These are phyloP conservation scores for Graphilbum sp. DNA, from an alignment of 2,329 filamentous ascomycete genomes.

Conservation along the genomic window DNA sequence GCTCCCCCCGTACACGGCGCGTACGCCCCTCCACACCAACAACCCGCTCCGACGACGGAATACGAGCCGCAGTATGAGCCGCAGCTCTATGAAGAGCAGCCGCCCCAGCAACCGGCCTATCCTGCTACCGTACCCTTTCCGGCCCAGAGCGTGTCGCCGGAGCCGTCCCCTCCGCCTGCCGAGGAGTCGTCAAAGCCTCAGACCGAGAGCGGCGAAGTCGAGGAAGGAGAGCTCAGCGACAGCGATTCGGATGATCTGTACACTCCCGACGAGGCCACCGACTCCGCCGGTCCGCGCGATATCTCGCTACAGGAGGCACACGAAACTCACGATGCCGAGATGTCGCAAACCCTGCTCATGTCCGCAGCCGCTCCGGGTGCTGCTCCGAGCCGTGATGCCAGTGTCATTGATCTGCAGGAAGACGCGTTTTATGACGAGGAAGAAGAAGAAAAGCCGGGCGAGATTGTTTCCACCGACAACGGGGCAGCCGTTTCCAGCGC, in stretches of 20 bases:
- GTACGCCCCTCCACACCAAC: background rate
- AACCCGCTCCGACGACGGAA: background rate
- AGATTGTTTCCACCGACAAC: conserved; percentile 4
- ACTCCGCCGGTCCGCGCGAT: background rate
- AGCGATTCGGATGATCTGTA: conserved; percentile 41
- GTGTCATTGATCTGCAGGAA: conserved; percentile 9
- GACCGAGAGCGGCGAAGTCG: conserved; percentile 17
- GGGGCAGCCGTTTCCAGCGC: conserved; percentile 2
- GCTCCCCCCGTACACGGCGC: too few relatives aligned
- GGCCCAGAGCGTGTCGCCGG: background rate
- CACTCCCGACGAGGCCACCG: background rate
- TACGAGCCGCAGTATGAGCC: background rate
- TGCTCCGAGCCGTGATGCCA: conserved; percentile 8
- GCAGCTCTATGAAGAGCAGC: background rate
- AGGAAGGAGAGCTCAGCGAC: conserved; percentile 69
- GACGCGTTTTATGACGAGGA: conserved; percentile 10
- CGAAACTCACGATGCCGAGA: background rate
- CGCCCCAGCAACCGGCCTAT: background rate
- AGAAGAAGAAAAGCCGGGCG: conserved; percentile 6
- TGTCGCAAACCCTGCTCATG: conserved; percentile 1
- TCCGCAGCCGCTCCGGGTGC: background rate
- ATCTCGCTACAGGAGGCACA: background rate
- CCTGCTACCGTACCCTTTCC: background rate
- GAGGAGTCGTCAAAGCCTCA: background rate
- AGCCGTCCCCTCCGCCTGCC: background rate